phyloP scores from a whole-genome alignment of 2,329 filamentous ascomycete genomes.

The Stagonosporopsis chrysanthemi region DNA sequence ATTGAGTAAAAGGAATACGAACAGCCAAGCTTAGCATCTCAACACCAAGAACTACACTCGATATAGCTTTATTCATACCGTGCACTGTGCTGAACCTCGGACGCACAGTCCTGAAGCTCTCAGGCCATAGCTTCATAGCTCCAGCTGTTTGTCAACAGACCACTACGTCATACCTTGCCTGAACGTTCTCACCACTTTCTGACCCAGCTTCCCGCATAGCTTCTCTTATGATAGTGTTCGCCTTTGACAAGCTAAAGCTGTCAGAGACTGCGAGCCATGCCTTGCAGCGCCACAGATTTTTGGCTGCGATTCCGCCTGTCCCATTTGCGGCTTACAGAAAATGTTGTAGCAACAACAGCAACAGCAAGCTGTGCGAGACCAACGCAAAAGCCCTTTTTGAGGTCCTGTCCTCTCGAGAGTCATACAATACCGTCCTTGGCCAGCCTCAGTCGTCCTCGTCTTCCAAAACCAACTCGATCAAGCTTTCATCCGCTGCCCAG shows the following conservation, averaged over 20 bases:
- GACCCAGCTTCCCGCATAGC: background rate
- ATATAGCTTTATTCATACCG: background rate
- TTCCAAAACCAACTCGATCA: constrained; percentile 77
- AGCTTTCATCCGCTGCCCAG: constrained; percentile 74
- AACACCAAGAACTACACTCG: background rate
- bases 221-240: background rate
- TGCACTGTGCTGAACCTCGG: background rate
- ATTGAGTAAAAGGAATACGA: background rate
- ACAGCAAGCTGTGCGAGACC: background rate
- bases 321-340: background rate
- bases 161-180: constrained; percentile 9
- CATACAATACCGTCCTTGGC: background rate
- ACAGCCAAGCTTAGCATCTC: background rate
- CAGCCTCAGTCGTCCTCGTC: constrained; percentile 55
- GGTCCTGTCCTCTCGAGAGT: background rate
- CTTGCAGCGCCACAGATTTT: background rate
- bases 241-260: background rate
- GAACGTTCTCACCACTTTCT: background rate
- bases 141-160: constrained; percentile 25
- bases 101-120: background rate
- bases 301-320: background rate
- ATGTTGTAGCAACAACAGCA: background rate
- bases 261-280: background rate
- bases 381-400: background rate
- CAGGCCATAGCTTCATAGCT: constrained; percentile 6